Base-by-base conservation (phyloP, 805 yeast species). In the Wickerhamomyces xylosicus region DNA sequence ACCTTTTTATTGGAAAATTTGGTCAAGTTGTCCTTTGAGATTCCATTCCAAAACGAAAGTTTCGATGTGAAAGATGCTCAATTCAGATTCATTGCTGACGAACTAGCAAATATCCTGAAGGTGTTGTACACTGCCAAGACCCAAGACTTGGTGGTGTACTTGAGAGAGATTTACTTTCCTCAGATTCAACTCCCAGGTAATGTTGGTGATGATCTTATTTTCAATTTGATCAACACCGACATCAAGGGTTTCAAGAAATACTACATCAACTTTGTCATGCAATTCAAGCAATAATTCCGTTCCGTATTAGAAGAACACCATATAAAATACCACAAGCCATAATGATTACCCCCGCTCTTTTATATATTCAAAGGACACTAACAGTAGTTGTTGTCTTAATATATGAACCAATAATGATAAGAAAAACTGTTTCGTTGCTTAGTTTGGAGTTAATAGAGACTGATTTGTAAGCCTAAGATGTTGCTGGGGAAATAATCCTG, bases 31-130 rank as follows among this genome's bases (percentile, higher is more conserved):
- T 68, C 79, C 28, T 83, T 86, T 63, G 89, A 85, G 56, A 64
- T 86, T 36, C 85, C 95, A n/a, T 79, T 85, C 56, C 78, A 81
- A 48, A 72, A 78, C 28, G 71, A 71, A 25, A 71, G 68, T 29
- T 78, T 80, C 49, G 74, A 80, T 52, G 63, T 78, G 36, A 74
- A 76, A 46, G 95, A 87, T 57, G 95, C 95, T 4, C 89, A 85
- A 54, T 74, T 72, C 47, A 71, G 90, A 51, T 69, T 79, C 42
- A 69, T 84, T 31, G 79, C 86, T 2, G 74, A 77, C 47, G 98
- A 90, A 52, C 65, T 85, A 13, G 75, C 92, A 1, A 64, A 74
- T 34, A 62, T 86, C 18, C 72, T 89, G 54, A 81, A 76, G 47
- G 69, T 81, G 2, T 65, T 84, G 44, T 79, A 66, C 46, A 64